Base-by-base conservation (phyloP, 306 rosid genomes). In the Rosa persica region DNA sequence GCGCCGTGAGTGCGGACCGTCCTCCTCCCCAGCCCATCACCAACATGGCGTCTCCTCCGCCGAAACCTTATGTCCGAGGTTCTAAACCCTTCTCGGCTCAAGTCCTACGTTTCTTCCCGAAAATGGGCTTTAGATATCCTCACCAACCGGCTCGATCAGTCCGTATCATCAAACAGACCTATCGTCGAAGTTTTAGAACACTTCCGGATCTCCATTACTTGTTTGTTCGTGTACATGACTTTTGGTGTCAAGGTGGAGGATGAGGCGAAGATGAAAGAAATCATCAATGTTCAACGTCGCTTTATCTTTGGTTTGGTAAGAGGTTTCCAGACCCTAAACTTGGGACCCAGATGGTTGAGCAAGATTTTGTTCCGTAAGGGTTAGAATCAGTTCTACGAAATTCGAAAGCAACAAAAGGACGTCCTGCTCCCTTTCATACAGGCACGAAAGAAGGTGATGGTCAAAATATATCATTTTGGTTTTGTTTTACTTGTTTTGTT, bases 11-110 rank as follows among this genome's bases (percentile, higher is more conserved):
- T 23, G 57, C 83, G 22, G 73, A 67, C 68, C 79, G 83, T 25
- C 79, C 83, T 3, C 70, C 61, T 12, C 36, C 75, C 7, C 4
- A 44, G 10, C 67, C 48, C 6, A 25, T 67, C 47, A 25, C 4
- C 51, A 27, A 66, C 68, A 1, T 73, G 79, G 83, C 83, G 78
- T 30, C 68, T 67, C 60, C 78, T 80, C 47, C 83, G 83, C 57
- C 83, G 83, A 12, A 80, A 80, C 78, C 74, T 80, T 60, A 66
- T 73, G 16, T 49, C 75, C 58, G 69, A 73, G 43, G 64, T 74
- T 66, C 74, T 80, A 43, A 72, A 73, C 69, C 74, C 67, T 27
- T 73, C 69, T 40, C 68, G 79, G 46, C 12, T 66, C 47, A 65
- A 54, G 40, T 46, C 70, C 23, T 80, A 38, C 62, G 17, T 47